phyloP scores from a whole-genome alignment of 139 green algal genomes.

The Chlamydomonas sp. region DNA sequence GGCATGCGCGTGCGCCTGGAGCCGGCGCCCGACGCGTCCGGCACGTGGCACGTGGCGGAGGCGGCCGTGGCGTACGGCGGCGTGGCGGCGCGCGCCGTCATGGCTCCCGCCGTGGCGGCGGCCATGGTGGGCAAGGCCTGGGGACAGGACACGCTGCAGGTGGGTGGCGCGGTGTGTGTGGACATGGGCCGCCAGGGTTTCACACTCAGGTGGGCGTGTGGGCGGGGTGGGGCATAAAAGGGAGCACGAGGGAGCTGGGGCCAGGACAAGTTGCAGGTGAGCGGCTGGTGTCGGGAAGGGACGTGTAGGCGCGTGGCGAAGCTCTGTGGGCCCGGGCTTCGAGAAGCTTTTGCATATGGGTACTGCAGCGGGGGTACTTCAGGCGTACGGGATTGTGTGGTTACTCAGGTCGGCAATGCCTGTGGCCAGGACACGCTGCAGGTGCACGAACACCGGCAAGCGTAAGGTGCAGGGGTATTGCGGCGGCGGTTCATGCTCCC shows the following conservation, averaged over 20 bases:
- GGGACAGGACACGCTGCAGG: slow-evolving; percentile 65
- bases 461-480: too few relatives aligned
- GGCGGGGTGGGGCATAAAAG: too few relatives aligned
- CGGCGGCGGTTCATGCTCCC: too few relatives aligned
- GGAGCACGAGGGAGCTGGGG: too few relatives aligned
- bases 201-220: too few relatives aligned
- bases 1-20: slow-evolving; percentile 73
- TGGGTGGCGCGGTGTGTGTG: slow-evolving; percentile 4
- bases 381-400: too few relatives aligned
- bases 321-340: too few relatives aligned
- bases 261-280: too few relatives aligned
- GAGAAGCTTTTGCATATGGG: too few relatives aligned
- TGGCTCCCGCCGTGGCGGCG: slow-evolving; percentile 59
- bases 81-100: slow-evolving; percentile 83
- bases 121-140: slow-evolving; percentile 72
- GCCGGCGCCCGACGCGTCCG: slow-evolving; percentile 47
- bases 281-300: too few relatives aligned
- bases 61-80: slow-evolving; percentile 86
- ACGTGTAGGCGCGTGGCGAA: too few relatives aligned
- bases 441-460: neutral
- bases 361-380: too few relatives aligned
- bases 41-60: slow-evolving; percentile 71
- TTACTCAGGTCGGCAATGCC: slow-evolving; percentile 44
- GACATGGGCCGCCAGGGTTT: neutral
- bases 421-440: slow-evolving; percentile 65